A percentile compares a stretch with the other conserved stretches of the same genome.
phyloP scores from a whole-genome alignment of 2,329 filamentous ascomycete species.

The Ceratocystis huliohia region DNA sequence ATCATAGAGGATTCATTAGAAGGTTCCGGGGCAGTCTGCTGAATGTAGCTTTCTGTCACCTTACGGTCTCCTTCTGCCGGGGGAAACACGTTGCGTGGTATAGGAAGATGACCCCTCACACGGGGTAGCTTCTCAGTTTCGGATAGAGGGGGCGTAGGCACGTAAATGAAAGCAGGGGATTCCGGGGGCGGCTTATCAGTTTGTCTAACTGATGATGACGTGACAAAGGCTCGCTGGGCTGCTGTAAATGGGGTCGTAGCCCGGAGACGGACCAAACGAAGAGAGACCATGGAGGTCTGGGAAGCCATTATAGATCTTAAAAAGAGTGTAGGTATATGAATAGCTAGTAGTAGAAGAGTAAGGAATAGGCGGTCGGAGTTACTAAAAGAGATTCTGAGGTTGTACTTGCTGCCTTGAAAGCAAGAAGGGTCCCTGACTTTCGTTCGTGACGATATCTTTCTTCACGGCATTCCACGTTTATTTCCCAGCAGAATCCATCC shows the following conservation, averaged over 20 bases:
- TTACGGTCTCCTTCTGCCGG: slow-evolving; percentile 46
- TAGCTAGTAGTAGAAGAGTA: background rate
- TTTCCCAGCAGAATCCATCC: slow-evolving; percentile 6
- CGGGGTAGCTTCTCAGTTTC: slow-evolving; percentile 32
- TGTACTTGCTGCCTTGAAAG: background rate
- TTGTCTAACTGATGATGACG: slow-evolving; percentile 25
- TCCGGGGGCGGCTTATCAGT: slow-evolving; percentile 52
- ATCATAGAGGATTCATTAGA: slow-evolving; percentile 29
- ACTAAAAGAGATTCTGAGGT: background rate
- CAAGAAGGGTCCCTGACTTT: background rate
- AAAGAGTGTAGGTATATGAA: background rate
- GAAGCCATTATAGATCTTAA: slow-evolving; percentile 9
- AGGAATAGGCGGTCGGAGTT: background rate
- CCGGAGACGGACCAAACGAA: background rate
- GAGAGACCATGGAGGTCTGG: background rate
- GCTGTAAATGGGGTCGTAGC: background rate
- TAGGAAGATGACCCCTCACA: slow-evolving; percentile 68
- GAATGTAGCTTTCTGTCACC: slow-evolving; percentile 46
- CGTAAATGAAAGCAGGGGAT: slow-evolving; percentile 73
- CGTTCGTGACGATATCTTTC: background rate
- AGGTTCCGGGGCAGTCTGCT: slow-evolving; percentile 45
- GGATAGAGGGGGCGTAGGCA: slow-evolving; percentile 66
- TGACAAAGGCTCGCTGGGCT: background rate
- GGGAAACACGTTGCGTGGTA: slow-evolving; percentile 70
- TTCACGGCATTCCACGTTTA: background rate